Conservation (phyloP, 2,329 filamentous ascomycete species). For the Fusarium falciforme region DNA sequence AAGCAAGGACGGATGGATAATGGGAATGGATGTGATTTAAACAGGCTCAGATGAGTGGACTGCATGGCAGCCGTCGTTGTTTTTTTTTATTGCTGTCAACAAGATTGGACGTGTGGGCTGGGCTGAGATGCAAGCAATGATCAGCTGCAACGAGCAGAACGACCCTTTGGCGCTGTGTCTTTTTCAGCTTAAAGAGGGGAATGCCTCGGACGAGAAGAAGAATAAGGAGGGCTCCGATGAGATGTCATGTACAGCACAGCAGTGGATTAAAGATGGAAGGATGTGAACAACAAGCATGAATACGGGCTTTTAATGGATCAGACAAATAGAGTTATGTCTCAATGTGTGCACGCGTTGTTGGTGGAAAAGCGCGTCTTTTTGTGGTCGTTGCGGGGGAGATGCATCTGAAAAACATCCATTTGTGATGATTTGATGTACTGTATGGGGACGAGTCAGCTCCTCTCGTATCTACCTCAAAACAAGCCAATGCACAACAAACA, state of each 20-base stretch:
- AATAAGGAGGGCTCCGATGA: background rate
- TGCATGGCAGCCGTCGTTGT: background rate
- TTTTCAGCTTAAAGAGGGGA: conserved; percentile 6
- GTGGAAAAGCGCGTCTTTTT: conserved; percentile 35
- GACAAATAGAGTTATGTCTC: conserved; percentile 4
- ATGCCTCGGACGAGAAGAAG: background rate
- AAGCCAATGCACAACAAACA: conserved; percentile 19
- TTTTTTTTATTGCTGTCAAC: conserved; percentile 6
- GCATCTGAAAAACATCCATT: conserved; percentile 27
- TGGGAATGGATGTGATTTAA: conserved; percentile 17
- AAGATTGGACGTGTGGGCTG: conserved; percentile 5
- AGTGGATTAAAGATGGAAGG: background rate
- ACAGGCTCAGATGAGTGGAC: conserved; percentile 16
- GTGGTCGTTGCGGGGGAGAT: conserved; percentile 37
- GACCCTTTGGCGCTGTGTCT: conserved; percentile 12
- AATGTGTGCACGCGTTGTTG: conserved; percentile 26
- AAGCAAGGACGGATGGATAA: background rate
- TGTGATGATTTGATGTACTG: background rate
- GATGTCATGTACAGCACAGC: background rate
- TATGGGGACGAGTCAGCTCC: conserved; percentile 35
- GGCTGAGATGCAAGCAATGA: conserved; percentile 21
- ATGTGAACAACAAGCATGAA: background rate
- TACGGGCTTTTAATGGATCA: conserved; percentile 2
- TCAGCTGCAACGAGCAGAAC: conserved; percentile 20
- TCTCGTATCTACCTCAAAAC: conserved; percentile 33